phyloP scores from a whole-genome alignment of 1,284 basidiomycete species.

The Cutaneotrichosporon cyanovorans region DNA sequence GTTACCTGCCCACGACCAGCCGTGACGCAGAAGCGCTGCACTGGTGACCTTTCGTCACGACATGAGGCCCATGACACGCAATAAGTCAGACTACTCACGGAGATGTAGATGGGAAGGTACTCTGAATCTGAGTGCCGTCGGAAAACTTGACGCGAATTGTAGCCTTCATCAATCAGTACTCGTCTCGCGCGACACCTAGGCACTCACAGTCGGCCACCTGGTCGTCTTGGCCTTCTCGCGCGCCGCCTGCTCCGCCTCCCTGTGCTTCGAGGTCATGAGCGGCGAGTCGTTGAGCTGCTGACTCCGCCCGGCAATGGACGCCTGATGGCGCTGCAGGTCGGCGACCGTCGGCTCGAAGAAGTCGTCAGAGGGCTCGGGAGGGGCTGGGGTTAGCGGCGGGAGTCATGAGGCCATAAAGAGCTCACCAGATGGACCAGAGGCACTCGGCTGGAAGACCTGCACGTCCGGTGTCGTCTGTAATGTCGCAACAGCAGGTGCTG shows the following conservation, averaged over 20 bases:
- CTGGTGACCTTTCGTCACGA: too few species aligned
- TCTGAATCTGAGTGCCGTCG: slow-evolving; percentile 43
- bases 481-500: too few species aligned
- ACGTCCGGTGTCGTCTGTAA: too few species aligned
- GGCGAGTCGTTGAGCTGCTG: slow-evolving; percentile 39
- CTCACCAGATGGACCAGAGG: too few species aligned
- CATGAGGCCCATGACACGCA: too few species aligned
- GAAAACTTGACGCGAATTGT: slow-evolving; percentile 43
- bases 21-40: too few species aligned
- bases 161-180: slow-evolving; percentile 20
- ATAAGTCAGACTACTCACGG: too few species aligned
- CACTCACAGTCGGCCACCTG: slow-evolving; percentile 40
- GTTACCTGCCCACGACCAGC: too few species aligned
- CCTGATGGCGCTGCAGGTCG: slow-evolving; percentile 37
- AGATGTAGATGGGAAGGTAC: slow-evolving; percentile 34
- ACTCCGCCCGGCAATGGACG: slow-evolving; percentile 26
- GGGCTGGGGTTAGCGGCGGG: slow-evolving; percentile 1
- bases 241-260: slow-evolving; percentile 33
- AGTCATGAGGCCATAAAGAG: too few species aligned
- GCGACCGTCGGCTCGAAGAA: slow-evolving; percentile 39
- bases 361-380: slow-evolving; percentile 16
- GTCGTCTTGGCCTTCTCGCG: slow-evolving; percentile 33
- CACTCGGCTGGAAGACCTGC: too few species aligned
- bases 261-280: slow-evolving; percentile 32
- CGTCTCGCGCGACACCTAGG: neutral